Percentiles rank a stretch among this genome's conserved stretches.
Conservation (phyloP, 192 early-diverging fungal genomes). For the Rhizophagus clarus region DNA sequence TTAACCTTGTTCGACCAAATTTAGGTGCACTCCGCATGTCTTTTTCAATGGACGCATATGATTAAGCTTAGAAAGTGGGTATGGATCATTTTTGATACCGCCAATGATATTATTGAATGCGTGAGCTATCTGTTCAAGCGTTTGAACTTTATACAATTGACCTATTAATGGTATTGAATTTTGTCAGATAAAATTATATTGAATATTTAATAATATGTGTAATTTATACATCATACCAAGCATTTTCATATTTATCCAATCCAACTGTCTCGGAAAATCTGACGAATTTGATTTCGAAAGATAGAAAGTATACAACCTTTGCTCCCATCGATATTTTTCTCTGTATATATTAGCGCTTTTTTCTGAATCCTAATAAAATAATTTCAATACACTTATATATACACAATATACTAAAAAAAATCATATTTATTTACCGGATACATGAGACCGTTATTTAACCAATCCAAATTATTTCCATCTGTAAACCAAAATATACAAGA, state of each 20-base stretch:
- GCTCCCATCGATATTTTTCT: conserved; percentile 13
- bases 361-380: background rate
- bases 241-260: background rate
- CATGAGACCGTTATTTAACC: background rate
- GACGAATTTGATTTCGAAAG: background rate
- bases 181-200: background rate
- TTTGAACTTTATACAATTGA: conserved; percentile 10
- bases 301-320: background rate
- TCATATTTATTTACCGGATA: conserved; percentile 12
- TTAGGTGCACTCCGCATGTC: conserved; percentile 8
- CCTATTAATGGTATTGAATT: background rate
- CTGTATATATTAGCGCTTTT: background rate
- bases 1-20: background rate
- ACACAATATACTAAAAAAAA: background rate
- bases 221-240: background rate
- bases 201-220: background rate
- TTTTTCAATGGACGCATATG: background rate
- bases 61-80: background rate
- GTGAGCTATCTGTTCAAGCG: background rate
- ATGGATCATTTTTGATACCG: background rate
- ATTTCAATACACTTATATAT: background rate
- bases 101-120: conserved; percentile 8
- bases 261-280: background rate
- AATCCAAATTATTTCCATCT: conserved; percentile 17
- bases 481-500: conserved; percentile 23